Conservation (phyloP, 768 basidiomycete species). For the Termitomyces sp. region DNA sequence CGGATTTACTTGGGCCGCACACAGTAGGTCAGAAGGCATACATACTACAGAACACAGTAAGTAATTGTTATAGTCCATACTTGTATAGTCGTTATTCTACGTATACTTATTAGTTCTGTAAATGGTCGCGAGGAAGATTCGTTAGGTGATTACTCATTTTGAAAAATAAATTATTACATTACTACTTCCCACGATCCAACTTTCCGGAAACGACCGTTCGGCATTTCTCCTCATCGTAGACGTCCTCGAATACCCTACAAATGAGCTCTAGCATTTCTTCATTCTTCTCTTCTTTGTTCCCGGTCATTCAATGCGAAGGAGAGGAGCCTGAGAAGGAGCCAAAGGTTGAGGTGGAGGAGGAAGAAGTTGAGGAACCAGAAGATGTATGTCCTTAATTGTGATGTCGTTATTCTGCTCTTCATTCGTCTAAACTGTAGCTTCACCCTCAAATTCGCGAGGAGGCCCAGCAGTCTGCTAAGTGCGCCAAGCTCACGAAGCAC, state of each 20-base stretch:
- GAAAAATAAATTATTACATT: background rate
- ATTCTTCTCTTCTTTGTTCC: conserved; percentile 42
- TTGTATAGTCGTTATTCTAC: background rate
- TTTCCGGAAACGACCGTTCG: conserved; percentile 13
- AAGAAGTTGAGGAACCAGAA: conserved; percentile 66
- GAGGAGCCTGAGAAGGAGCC: conserved; percentile 46
- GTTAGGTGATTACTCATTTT: background rate
- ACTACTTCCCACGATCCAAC: conserved; percentile 7
- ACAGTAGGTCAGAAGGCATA: too few species aligned
- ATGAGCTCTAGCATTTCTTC: conserved; percentile 36
- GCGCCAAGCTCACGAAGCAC: conserved; percentile 68
- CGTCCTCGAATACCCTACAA: conserved; percentile 2
- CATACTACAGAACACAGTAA: background rate
- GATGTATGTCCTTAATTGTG: conserved; percentile 53
- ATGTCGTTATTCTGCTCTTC: background rate
- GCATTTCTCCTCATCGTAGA: conserved; percentile 1
- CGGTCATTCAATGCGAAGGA: conserved; percentile 38
- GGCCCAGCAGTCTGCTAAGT: conserved; percentile 62
- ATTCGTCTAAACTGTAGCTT: conserved; percentile 31
- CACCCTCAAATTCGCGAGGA: conserved; percentile 73
- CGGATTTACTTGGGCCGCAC: background rate
- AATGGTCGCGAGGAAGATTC: too few species aligned
- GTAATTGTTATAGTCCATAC: too few species aligned
- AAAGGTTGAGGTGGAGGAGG: conserved; percentile 42
- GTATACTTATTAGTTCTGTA: background rate